phyloP scores from a whole-genome alignment of 495 filamentous ascomycete species.

The Penicillium ochrochloron region DNA sequence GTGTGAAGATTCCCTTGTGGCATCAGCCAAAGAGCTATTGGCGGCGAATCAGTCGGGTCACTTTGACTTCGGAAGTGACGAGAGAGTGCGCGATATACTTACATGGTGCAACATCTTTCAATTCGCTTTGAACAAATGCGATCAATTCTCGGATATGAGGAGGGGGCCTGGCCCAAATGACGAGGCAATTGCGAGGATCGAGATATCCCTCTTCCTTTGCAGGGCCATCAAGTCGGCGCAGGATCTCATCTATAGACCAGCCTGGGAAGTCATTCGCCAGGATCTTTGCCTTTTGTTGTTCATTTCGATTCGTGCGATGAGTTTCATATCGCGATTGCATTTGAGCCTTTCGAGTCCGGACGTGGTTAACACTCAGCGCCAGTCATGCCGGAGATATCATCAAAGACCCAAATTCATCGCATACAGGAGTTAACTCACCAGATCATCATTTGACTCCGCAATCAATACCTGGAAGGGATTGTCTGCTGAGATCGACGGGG shows the following conservation, averaged over 20 bases:
- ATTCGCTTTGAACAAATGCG: slow-evolving; percentile 60
- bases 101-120: slow-evolving; percentile 67
- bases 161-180: slow-evolving; percentile 85
- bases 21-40: slow-evolving; percentile 81
- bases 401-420: not conserved
- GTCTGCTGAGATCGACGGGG: slow-evolving; percentile 26
- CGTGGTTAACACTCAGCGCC: not conserved
- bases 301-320: slow-evolving; percentile 73
- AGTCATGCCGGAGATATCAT: not conserved
- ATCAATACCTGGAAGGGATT: slow-evolving; percentile 82
- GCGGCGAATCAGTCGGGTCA: not conserved
- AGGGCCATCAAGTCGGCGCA: slow-evolving; percentile 67
- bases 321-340: slow-evolving; percentile 70
- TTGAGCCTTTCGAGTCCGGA: slow-evolving; percentile 41
- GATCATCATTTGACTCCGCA: slow-evolving; percentile 57
- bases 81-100: slow-evolving; percentile 31
- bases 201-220: slow-evolving; percentile 64
- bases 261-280: slow-evolving; percentile 66
- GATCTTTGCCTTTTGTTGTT: slow-evolving; percentile 70
- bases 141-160: slow-evolving; percentile 66
- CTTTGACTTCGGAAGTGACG: not conserved
- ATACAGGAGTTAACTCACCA: slow-evolving; percentile 44
- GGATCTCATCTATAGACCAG: slow-evolving; percentile 71
- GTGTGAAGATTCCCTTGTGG: slow-evolving; percentile 72
- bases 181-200: slow-evolving; percentile 77